Evolutionary conservation across 495 filamentous ascomycete genomes (phyloP).

Genomic region (Neurospora discreta): DNA sequence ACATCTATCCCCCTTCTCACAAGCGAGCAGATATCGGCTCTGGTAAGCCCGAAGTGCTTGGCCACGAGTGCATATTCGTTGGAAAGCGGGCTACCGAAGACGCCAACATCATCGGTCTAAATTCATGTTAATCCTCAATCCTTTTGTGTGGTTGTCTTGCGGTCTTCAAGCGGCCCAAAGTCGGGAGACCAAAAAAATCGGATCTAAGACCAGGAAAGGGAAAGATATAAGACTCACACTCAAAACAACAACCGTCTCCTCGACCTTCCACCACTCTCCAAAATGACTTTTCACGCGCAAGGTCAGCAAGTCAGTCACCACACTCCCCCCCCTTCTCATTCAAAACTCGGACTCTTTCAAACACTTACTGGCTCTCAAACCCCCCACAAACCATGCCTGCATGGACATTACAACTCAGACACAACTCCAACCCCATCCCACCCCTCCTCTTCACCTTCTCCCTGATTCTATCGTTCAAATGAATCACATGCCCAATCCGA

Average conservation of each 20-base stretch:
- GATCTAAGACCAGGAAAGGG: neutral
- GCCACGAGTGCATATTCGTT: constrained; percentile 69
- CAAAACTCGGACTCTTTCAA: neutral
- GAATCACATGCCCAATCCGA: constrained; percentile 69
- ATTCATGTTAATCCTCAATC: neutral
- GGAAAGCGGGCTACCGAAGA: constrained; percentile 69
- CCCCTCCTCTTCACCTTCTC: constrained; percentile 38
- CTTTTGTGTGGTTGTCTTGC: neutral
- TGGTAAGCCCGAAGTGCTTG: constrained; percentile 52
- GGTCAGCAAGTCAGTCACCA: neutral
- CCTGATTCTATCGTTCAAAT: constrained; percentile 49
- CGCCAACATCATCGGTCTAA: constrained; percentile 82
- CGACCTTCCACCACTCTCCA: constrained; percentile 27
- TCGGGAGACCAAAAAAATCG: neutral
- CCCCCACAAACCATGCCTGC: constrained; percentile 59
- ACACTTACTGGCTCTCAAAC: constrained; percentile 47
- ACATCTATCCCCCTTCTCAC: constrained; percentile 44
- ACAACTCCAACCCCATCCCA: constrained; percentile 58
- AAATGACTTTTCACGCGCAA: constrained; percentile 14
- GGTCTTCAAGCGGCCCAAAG: neutral
- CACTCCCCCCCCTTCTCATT: neutral
- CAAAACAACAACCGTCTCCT: constrained; percentile 24
- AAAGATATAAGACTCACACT: constrained; percentile 18
- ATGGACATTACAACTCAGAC: constrained; percentile 71
- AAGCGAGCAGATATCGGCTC: constrained; percentile 44